Evolutionary conservation across 2,329 filamentous ascomycete genomes (phyloP), one percentile per base, ranked within the genome.

Genomic region (Stagonosporopsis chrysanthemi): DNA sequence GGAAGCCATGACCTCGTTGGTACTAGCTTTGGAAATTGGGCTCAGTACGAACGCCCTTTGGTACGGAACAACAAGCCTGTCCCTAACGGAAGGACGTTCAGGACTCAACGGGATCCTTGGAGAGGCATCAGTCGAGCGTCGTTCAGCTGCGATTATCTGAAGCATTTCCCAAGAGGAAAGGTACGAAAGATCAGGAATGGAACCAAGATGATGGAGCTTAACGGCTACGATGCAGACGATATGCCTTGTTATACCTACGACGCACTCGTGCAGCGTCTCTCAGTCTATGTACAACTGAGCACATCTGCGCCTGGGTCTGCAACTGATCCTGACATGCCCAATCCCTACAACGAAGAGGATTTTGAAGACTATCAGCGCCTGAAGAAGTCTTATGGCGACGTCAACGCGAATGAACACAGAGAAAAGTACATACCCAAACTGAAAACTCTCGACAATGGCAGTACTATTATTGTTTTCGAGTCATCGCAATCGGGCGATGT

Each of bases 381-480:
- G 58, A 75, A 63, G 65, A 73, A 54, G 49, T 67, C 64, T 19
- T 73, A 70, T 33, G 67, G 68, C 4, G 60, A 67, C 7, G 62
- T 66, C n/a, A 68, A 74, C 33, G 66, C 62, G 7, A 66, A 68
- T 23, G 68, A 70, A 43, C 65, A 66, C n/a, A 62, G 67, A 15
- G 70, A 76, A 14, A 67, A 66, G 33, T 78, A 79, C 48, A 74
- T 78, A 11, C 77, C 78, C 22, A 76, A 76, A 19, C 70, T 80
- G 2, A 65, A 78, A 19, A 75, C 73, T 1, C 75, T 82, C 4
- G 83, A 84, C 56, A 83, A 83, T 44, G 77, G 71, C 23, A 75
- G 68, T 56, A 81, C 81, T 0, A 80, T 84, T 52, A 82, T 85
- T 51, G 71, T 85, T 26, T 84, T 85, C 57, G 82, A 84, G 58